Percentiles rank a stretch among this genome's conserved stretches.
Conservation (phyloP, 1,284 basidiomycete species). For the Ceratobasidium sp. region DNA sequence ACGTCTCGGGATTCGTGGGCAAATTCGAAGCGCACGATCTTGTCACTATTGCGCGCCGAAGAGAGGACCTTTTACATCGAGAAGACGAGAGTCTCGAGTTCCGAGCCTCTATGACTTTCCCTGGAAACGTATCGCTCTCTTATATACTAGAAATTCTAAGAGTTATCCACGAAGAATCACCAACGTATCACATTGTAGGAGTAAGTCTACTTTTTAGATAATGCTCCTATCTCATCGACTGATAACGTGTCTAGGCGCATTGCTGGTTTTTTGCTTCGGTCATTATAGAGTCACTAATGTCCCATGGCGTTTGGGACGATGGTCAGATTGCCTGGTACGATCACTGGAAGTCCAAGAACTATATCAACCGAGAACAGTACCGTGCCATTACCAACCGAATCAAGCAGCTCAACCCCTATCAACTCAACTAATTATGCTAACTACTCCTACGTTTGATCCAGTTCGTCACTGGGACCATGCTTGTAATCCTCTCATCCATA, state of each 20-base stretch:
- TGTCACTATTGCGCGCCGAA: slow-evolving; percentile 10
- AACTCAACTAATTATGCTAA: background rate
- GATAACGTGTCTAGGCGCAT: background rate
- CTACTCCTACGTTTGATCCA: no score
- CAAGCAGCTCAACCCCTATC: background rate
- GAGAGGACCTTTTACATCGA: background rate
- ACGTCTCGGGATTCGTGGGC: background rate
- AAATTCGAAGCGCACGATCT: slow-evolving; percentile 8
- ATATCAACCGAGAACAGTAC: slow-evolving; percentile 13
- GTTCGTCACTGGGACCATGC: no score
- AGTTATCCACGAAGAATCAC: slow-evolving; percentile 26
- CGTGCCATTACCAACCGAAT: background rate
- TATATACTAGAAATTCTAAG: slow-evolving; percentile 20
- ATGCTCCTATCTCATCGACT: background rate
- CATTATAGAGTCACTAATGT: background rate
- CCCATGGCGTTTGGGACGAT: background rate
- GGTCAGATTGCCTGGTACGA: background rate
- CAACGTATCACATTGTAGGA: slow-evolving; percentile 14
- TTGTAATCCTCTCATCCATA: no score
- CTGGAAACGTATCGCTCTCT: background rate
- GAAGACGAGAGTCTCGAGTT: background rate
- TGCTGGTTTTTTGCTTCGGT: slow-evolving; percentile 31
- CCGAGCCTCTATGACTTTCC: background rate
- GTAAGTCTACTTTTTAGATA: background rate
- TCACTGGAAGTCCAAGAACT: slow-evolving; percentile 20